These are phyloP conservation scores for Cardamine chenopodiifolia DNA, from an alignment of 345 rosid species.

Conservation along the genomic window DNA sequence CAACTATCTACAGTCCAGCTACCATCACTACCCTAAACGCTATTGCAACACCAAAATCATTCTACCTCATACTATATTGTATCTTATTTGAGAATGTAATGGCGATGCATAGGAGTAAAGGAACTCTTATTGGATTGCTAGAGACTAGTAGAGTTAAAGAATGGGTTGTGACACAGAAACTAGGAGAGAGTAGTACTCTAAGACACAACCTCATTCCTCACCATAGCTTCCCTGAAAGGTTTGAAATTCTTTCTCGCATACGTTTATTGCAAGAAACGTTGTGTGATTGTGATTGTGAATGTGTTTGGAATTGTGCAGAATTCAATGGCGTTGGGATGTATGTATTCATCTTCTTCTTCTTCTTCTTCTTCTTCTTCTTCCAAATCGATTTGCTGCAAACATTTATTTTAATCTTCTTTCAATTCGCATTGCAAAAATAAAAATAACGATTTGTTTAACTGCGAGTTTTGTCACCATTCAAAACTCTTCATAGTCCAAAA, in stretches of 20 bases:
- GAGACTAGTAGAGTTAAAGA: constrained; percentile 88
- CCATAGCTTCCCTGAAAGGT: constrained; percentile 68
- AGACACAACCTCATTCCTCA: constrained; percentile 53
- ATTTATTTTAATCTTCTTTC: no score
- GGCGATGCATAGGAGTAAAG: constrained; percentile 87
- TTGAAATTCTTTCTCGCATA: neutral
- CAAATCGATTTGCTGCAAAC: no score
- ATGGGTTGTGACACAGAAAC: constrained; percentile 92
- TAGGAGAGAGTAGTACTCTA: constrained; percentile 63
- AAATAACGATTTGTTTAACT: neutral
- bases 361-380: no score
- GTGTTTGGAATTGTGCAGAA: constrained; percentile 44
- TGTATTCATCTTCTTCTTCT: constrained; percentile 67
- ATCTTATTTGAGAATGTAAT: constrained; percentile 92
- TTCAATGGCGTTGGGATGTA: constrained; percentile 69
- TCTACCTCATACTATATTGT: constrained; percentile 55
- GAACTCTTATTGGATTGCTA: constrained; percentile 77
- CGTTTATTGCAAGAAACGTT: neutral
- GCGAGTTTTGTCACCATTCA: neutral
- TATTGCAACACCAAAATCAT: constrained; percentile 84
- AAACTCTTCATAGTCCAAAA: neutral
- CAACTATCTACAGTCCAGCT: constrained; percentile 81
- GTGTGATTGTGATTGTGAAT: constrained; percentile 19
- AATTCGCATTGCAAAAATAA: neutral
- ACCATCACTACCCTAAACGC: constrained; percentile 76